phyloP scores from a whole-genome alignment of 2,329 filamentous ascomycete species.

The Ophiosphaerella korrae region DNA sequence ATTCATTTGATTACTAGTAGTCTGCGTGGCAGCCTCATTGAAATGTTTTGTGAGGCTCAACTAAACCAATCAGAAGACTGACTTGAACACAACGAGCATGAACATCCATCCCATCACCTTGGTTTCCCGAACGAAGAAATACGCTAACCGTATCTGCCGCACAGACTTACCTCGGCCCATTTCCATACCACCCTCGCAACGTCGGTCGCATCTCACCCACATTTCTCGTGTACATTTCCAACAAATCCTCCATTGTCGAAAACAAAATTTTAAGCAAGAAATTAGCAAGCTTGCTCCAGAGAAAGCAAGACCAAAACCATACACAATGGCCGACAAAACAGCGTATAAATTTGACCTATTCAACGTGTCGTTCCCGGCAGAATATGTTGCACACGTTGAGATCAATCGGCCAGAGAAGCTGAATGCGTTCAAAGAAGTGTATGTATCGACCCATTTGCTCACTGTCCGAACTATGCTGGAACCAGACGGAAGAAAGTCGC shows the following conservation, averaged over 20 bases:
- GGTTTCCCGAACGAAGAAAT: no score
- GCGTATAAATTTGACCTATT: constrained; percentile 66
- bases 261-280: constrained; percentile 13
- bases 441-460: constrained; percentile 22
- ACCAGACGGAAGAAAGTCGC: background rate
- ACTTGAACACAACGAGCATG: no score
- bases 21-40: no score
- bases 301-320: background rate
- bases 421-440: constrained; percentile 81
- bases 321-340: constrained; percentile 29
- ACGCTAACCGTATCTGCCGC: background rate
- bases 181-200: background rate
- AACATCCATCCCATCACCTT: no score
- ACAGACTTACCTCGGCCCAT: background rate
- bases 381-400: constrained; percentile 85
- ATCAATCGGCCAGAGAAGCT: constrained; percentile 87
- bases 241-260: background rate
- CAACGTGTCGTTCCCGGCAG: constrained; percentile 71
- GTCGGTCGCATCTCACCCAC: no score
- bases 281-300: background rate
- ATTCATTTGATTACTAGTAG: no score
- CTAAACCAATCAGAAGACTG: no score
- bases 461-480: background rate
- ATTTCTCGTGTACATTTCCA: no score
- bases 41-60: no score